Percentiles rank a stretch among this genome's conserved stretches.
Conservation (phyloP, 73 alveolate genomes). For the Paraurostyla sp. region DNA sequence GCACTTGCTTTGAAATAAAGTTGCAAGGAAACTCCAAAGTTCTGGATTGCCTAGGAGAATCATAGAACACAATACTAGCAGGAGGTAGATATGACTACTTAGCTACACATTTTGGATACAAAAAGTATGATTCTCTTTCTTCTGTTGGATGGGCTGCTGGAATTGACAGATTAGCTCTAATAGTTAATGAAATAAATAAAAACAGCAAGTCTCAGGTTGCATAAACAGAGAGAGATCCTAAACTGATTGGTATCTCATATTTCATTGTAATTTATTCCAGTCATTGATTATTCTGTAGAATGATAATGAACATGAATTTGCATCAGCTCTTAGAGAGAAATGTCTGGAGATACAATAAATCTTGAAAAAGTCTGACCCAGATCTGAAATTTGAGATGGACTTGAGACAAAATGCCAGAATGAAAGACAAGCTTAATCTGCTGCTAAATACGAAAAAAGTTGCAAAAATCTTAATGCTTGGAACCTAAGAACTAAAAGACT, state of each 20-base stretch:
- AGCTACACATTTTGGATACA: conserved; percentile 32
- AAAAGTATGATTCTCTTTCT: neutral
- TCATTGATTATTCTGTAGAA: no score
- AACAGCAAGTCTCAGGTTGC: neutral
- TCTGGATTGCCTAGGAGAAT: conserved; percentile 37
- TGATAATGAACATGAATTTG: neutral
- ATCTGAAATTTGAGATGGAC: neutral
- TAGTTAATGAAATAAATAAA: neutral
- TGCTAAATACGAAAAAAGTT: neutral
- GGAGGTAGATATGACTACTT: conserved; percentile 76
- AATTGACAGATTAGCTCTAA: conserved; percentile 32
- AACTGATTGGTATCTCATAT: neutral
- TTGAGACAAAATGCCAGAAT: neutral
- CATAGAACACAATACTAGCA: conserved; percentile 70
- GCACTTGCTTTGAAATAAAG: conserved; percentile 68
- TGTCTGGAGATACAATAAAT: neutral
- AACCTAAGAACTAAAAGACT: neutral
- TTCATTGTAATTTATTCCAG: no score
- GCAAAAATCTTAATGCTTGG: neutral
- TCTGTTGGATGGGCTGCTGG: conserved; percentile 69
- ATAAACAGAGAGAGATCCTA: neutral
- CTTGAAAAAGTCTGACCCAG: neutral
- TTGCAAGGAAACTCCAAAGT: neutral
- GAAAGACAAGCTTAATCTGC: neutral
- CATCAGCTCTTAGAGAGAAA: neutral